Evolutionary conservation across 768 basidiomycete genomes (phyloP), one percentile per base, ranked within the genome.

Genomic region (Pleurotus djamor): DNA sequence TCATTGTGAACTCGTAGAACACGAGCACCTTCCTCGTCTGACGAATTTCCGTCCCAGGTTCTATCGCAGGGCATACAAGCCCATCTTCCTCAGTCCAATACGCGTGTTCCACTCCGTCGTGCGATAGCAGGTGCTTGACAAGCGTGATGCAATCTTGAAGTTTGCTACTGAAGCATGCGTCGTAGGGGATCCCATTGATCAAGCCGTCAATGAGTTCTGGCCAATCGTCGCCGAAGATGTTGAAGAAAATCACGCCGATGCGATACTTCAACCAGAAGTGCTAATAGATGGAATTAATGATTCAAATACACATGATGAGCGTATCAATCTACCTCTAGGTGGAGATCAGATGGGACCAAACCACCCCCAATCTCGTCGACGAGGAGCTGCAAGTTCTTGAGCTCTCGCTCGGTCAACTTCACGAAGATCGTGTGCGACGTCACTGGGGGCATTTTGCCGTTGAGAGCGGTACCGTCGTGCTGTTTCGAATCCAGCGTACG

Each of bases 1-100:
- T 62, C 61, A 62, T 62, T 0, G 58, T 43, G 12, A 54, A 62
- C 16, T 62, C 61, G 1, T 62, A 59, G 41, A 59, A 62, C 0
- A 62, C 35, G 0, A 62, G 32, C 0, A 62, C 28, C 41, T 62
- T 62, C 7, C 61, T 49, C 4, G 13, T 43, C 36, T 28, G 59
- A 14, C 21, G 37, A 14, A 28, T 28, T 3, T n/a, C 5, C 9
- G 0, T 5, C 33, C n/a, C n/a, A n/a, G n/a, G n/a, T n/a, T n/a
- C n/a, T n/a, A n/a, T n/a, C n/a, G n/a, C n/a, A n/a, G n/a, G 51
- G 34, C 34, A 52, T 5, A 52, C 34, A 14, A 52, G 34, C 6
- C 14, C 2, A 14, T n/a, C 28, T 5, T 52, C 35, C 8, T 16
- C 21, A 3, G 21, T 41, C 12, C 16, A 13, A 1, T 13, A 35